Evolutionary conservation across 1,284 basidiomycete species (phyloP), one percentile per base, ranked within the genome.

Genomic region (Malassezia restricta): DNA sequence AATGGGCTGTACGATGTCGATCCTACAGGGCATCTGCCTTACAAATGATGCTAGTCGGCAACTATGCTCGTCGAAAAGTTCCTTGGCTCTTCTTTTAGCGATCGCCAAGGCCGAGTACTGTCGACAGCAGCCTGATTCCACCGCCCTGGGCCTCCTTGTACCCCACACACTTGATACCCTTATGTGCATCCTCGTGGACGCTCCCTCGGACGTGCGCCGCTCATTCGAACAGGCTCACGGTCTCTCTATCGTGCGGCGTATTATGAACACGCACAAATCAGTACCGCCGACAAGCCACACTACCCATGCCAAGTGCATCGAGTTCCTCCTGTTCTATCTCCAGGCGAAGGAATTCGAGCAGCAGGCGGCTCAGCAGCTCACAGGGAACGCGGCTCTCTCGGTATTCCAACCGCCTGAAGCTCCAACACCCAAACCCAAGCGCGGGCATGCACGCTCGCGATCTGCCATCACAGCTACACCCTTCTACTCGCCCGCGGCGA

Each of bases 91-190:
- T 3, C 32, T 55, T 8, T 41, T 55, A 14, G 30, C 43, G 7
- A 48, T 55, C 8, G 35, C 50, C 12, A 41, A 41, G 15, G 42
- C 48, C 12, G 29, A 44, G 3, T 55, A 55, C 44, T 46, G 29
- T 37, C 39, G 50, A 1, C 9, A 27, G 4, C 17, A 39, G 11
- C 17, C 49, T 8, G 17, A 37, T 11, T 12, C 32, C 8, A 45
- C 47, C 3, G 41, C 53, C 7, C 27, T 55, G 31, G 41, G 33
- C n/a, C 48, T 55, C 5, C 43, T 55, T 8, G 39, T 42, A 1
- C 47, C 53, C 3, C 53, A 55, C 28, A 47, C 53, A 4, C 31
- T 55, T 11, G 53, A 55, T 38, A 55, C 53, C 37, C 53, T 55
- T 8, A 55, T 55, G 53, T 55, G 53, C 40, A 45, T 43, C 1